A percentile compares a stretch with the other conserved stretches of the same genome.
phyloP scores from a whole-genome alignment of 495 filamentous ascomycete species.

The Pyrenula massariospora region DNA sequence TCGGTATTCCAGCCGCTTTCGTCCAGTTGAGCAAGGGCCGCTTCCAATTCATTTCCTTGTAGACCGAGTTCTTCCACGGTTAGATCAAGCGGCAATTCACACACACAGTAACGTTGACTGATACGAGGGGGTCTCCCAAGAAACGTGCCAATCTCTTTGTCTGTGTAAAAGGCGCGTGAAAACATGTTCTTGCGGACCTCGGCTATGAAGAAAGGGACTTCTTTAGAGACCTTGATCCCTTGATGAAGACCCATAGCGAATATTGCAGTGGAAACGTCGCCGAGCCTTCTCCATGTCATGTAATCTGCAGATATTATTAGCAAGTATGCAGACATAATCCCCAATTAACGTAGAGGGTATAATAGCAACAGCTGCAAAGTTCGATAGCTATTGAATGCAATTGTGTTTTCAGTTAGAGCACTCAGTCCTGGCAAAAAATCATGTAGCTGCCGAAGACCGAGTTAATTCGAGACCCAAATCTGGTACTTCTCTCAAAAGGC shows the following conservation, averaged over 20 bases:
- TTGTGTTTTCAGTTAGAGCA: too few relatives aligned
- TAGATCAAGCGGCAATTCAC: constrained; percentile 41
- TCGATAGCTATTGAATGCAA: too few relatives aligned
- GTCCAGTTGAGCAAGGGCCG: constrained; percentile 25
- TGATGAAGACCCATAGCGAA: constrained; percentile 43
- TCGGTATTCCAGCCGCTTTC: constrained; percentile 37
- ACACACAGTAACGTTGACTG: constrained; percentile 33
- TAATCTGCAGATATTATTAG: constrained; percentile 9
- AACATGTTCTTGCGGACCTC: constrained; percentile 36
- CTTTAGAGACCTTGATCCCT: constrained; percentile 17
- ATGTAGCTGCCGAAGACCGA: too few relatives aligned
- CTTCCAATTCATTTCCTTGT: constrained; percentile 21
- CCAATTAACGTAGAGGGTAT: background rate
- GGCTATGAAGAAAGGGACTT: constrained; percentile 30
- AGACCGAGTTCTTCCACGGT: constrained; percentile 30
- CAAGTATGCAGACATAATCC: background rate
- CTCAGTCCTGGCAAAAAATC: too few relatives aligned
- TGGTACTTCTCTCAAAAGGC: too few relatives aligned
- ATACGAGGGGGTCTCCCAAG: constrained; percentile 40
- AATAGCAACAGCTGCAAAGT: too few relatives aligned
- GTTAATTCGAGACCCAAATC: too few relatives aligned
- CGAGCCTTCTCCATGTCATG: constrained; percentile 16
- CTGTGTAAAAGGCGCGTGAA: constrained; percentile 27
- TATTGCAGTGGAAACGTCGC: constrained; percentile 17
- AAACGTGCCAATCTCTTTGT: constrained; percentile 36